phyloP scores from a whole-genome alignment of 805 yeast genomes.

The Ogataea naganishii region DNA sequence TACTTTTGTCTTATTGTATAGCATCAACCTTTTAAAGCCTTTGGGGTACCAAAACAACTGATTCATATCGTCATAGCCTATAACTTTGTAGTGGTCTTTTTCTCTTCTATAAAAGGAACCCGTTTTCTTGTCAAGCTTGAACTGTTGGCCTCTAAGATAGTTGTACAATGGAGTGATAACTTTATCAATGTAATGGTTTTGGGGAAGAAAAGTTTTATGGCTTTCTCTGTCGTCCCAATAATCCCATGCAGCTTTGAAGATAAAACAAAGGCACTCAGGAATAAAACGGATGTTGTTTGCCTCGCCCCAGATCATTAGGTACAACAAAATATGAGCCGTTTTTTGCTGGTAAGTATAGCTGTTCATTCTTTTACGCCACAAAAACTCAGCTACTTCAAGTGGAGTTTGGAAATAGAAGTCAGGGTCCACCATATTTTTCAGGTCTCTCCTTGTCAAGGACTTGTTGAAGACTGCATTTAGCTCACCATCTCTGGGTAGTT shows the following conservation, averaged over 20 bases:
- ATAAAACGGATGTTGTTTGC: slow-evolving; percentile 53
- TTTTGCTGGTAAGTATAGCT: slow-evolving; percentile 44
- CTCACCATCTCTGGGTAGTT: slow-evolving; percentile 65
- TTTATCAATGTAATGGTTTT: slow-evolving; percentile 25
- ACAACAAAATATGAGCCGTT: slow-evolving; percentile 56
- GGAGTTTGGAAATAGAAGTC: slow-evolving; percentile 17
- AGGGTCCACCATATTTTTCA: slow-evolving; percentile 9
- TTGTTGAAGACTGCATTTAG: slow-evolving; percentile 44
- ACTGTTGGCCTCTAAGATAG: slow-evolving; percentile 62
- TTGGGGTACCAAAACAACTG: slow-evolving; percentile 41
- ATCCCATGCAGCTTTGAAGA: slow-evolving; percentile 48
- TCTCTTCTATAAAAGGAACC: slow-evolving; percentile 56
- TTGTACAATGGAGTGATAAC: slow-evolving; percentile 42
- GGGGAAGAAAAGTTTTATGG: slow-evolving; percentile 10
- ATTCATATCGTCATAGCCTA: slow-evolving; percentile 50
- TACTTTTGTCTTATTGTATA: slow-evolving; percentile 25
- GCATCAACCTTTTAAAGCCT: slow-evolving; percentile 24
- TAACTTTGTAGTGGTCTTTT: slow-evolving; percentile 54
- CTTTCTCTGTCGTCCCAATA: slow-evolving; percentile 30
- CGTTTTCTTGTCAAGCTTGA: slow-evolving; percentile 36
- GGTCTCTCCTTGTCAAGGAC: slow-evolving; percentile 36
- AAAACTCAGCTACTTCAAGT: slow-evolving; percentile 72
- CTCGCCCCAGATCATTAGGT: slow-evolving; percentile 67
- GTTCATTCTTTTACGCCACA: slow-evolving; percentile 66
- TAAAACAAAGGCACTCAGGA: slow-evolving; percentile 45